phyloP scores from a whole-genome alignment of 2,329 filamentous ascomycete genomes.

The Nothophoma quercina region DNA sequence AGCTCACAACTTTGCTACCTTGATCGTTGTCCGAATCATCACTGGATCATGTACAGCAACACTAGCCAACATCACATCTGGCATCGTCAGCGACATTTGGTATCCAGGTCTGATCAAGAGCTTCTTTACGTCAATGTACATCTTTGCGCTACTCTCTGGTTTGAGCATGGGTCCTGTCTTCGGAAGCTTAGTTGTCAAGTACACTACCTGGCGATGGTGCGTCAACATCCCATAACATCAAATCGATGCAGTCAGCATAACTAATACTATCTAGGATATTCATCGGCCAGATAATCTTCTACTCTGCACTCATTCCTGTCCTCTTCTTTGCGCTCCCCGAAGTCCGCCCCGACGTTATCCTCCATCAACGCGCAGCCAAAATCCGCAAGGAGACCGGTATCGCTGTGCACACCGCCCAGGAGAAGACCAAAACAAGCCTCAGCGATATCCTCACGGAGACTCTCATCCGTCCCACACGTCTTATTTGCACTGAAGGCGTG shows the following conservation, averaged over 20 bases:
- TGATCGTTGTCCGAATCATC: slow-evolving; percentile 55
- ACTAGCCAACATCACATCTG: slow-evolving; percentile 51
- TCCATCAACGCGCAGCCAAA: slow-evolving; percentile 46
- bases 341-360: slow-evolving; percentile 57
- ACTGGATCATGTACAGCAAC: slow-evolving; percentile 55
- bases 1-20: slow-evolving; percentile 55
- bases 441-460: slow-evolving; percentile 46
- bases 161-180: slow-evolving; percentile 56
- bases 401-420: slow-evolving; percentile 43
- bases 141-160: slow-evolving; percentile 54
- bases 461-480: slow-evolving; percentile 47
- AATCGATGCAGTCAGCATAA: slow-evolving; percentile 18
- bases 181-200: slow-evolving; percentile 50
- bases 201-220: slow-evolving; percentile 54
- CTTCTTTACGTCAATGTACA: slow-evolving; percentile 54
- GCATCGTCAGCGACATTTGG: slow-evolving; percentile 50
- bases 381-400: slow-evolving; percentile 41
- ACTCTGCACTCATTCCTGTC: slow-evolving; percentile 52
- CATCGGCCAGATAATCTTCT: slow-evolving; percentile 56
- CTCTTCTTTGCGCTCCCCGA: slow-evolving; percentile 56
- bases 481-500: slow-evolving; percentile 60
- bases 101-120: slow-evolving; percentile 49
- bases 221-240: slow-evolving; percentile 3
- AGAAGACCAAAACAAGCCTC: slow-evolving; percentile 45
- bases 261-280: slow-evolving; percentile 49